Evolutionary conservation across 1,284 basidiomycete genomes (phyloP).

Genomic region (Melampsora allii-populina): DNA sequence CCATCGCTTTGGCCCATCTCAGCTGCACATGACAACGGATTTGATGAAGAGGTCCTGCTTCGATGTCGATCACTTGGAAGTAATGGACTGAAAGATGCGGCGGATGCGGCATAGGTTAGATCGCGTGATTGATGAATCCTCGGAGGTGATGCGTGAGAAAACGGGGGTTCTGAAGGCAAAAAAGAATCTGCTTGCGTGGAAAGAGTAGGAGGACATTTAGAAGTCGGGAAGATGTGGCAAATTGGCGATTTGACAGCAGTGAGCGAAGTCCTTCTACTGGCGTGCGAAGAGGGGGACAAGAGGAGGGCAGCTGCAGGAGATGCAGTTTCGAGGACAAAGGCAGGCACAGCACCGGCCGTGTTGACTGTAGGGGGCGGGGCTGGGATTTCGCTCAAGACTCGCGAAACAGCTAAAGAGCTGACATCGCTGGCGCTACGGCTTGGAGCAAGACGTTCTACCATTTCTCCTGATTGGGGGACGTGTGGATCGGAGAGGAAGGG

Average conservation of each 20-base stretch:
- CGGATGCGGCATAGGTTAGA: background rate
- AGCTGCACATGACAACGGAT: too few species aligned
- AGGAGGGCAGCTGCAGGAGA: background rate
- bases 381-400: conserved; percentile 1
- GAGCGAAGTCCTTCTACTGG: conserved; percentile 13
- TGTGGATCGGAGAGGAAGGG: background rate
- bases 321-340: background rate
- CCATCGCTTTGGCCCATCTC: too few species aligned
- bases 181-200: conserved; percentile 7
- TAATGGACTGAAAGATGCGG: conserved; percentile 2
- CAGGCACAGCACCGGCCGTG: background rate
- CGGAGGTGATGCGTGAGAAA: conserved; percentile 3
- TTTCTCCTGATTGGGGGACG: background rate
- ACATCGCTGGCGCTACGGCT: background rate
- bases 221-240: conserved; percentile 11
- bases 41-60: too few species aligned
- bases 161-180: background rate
- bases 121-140: conserved; percentile 3
- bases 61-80: too few species aligned
- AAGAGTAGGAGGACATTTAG: conserved; percentile 23
- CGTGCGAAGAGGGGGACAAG: background rate
- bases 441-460: background rate
- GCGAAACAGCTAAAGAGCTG: conserved; percentile 7
- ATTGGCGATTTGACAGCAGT: conserved; percentile 16
- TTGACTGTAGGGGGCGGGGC: background rate